phyloP scores from a whole-genome alignment of 805 yeast species.

The Candida tammaniensis region DNA sequence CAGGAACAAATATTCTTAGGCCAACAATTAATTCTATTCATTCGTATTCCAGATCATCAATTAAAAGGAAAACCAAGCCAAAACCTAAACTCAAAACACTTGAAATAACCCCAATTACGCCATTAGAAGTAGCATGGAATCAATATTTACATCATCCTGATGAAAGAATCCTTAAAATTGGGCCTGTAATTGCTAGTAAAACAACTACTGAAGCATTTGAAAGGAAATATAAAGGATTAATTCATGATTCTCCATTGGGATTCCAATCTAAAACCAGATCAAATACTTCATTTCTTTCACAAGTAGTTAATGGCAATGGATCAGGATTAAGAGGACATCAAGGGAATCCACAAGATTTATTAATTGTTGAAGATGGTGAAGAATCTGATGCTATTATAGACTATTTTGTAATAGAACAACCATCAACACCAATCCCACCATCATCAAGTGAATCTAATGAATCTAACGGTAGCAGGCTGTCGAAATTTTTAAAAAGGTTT shows the following conservation, averaged over 20 bases:
- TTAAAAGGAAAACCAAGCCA: conserved; percentile 10
- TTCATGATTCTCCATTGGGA: conserved; percentile 60
- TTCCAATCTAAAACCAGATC: conserved; percentile 16
- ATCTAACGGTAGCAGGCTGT: conserved; percentile 8
- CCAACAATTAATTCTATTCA: conserved; percentile 44
- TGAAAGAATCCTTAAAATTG: conserved; percentile 60
- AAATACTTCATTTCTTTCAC: conserved; percentile 31
- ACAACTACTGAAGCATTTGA: conserved; percentile 51
- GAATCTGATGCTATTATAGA: conserved; percentile 70
- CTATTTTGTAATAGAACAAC: conserved; percentile 20
- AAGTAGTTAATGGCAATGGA: conserved; percentile 36
- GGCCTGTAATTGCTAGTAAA: conserved; percentile 47
- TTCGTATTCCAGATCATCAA: conserved; percentile 20
- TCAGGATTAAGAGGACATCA: conserved; percentile 19
- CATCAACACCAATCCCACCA: conserved; percentile 12
- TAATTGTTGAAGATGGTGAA: conserved; percentile 35
- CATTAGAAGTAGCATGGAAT: conserved; percentile 59
- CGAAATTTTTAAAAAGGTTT: conserved; percentile 17
- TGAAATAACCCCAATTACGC: conserved; percentile 46
- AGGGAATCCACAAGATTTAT: not conserved
- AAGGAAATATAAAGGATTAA: conserved; percentile 51
- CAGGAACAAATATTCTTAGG: conserved; percentile 58
- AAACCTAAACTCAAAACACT: conserved; percentile 26
- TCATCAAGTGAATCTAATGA: conserved; percentile 3
- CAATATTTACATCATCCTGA: conserved; percentile 50